Base-by-base conservation (phyloP, 2,329 filamentous ascomycete species). In the Neopestalotiopsis clavispora region DNA sequence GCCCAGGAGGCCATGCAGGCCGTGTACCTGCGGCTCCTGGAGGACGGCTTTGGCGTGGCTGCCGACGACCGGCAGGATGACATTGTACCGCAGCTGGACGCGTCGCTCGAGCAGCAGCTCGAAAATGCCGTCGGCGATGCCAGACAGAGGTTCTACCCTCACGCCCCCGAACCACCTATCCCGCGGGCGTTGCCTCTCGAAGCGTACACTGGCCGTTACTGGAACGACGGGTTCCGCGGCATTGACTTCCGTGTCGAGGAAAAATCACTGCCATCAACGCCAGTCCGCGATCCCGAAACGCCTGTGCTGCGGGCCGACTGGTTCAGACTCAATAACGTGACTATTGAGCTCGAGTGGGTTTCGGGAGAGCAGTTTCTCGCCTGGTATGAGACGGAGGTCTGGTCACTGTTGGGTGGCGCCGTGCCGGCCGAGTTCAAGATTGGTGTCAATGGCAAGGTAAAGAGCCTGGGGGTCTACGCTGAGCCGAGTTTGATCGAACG, bases 331-430 rank as follows among this genome's bases (percentile, higher is more conserved):
- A 23, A 10, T 2, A 58, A 58, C 23, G 5, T 17, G 9, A 66
- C 64, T 4, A 58, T 66, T 12, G 64, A 66, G 64, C 64, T 57
- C 20, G 64, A 57, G 42, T 57, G 49, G 49, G 28, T 66, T n/a
- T 57, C 42, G 10, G 64, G 64, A 12, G 49, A 58, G n/a, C 42
- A 66, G 9, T 66, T 58, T 14, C 42, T 66, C 17, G 42, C 45
- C 23, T 66, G 49, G 49, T 14, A 32, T 14, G 30, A 17, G 14
- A 28, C 28, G 10, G 49, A 66, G 40, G 49, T 58, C 10, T 57
- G 20, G n/a, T 20, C 38, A 3, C 38, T 65, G 38, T 12, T 45
- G 10, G 20, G 40, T 10, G 38, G 13, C 9, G 62, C 38, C 23
- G 42, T 65, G 14, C 40, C 42, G 34, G 62, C 40, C 28, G 38